Conservation (phyloP, 257 asterid genomes). For the Catharanthus roseus region DNA sequence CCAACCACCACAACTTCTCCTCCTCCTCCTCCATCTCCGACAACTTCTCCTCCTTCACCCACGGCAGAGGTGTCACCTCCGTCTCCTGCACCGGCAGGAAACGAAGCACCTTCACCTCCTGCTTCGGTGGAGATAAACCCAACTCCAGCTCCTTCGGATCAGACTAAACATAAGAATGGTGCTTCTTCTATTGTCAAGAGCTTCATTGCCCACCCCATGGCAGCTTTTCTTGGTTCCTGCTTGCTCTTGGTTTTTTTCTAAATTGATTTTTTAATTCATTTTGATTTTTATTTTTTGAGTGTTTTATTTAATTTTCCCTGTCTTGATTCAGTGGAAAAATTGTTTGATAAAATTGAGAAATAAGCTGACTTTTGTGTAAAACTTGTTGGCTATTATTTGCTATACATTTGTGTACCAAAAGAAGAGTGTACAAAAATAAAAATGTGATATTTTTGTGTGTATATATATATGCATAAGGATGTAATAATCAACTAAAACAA, state of each 20-base stretch:
- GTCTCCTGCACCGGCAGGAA: slow-evolving; percentile 38
- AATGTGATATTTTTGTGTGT: too few relatives aligned
- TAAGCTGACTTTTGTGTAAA: slow-evolving; percentile 26
- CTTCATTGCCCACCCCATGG: slow-evolving; percentile 36
- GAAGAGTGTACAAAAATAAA: slow-evolving; percentile 21
- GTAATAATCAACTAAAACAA: too few relatives aligned
- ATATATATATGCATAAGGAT: too few relatives aligned
- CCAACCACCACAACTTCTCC: slow-evolving; percentile 20
- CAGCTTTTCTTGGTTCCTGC: slow-evolving; percentile 38
- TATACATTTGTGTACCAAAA: slow-evolving; percentile 7
- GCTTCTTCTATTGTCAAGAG: slow-evolving; percentile 25
- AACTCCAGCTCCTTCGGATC: slow-evolving; percentile 48
- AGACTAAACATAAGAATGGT: slow-evolving; percentile 41
- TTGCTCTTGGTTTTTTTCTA: slow-evolving; percentile 34
- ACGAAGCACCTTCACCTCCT: slow-evolving; percentile 41
- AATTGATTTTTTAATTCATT: slow-evolving; percentile 18
- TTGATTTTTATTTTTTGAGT: background rate
- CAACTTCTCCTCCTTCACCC: slow-evolving; percentile 35
- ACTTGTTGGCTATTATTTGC: slow-evolving; percentile 16
- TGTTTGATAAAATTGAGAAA: slow-evolving; percentile 29
- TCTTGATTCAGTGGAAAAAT: slow-evolving; percentile 14
- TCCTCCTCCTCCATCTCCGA: slow-evolving; percentile 44
- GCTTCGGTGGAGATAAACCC: slow-evolving; percentile 28
- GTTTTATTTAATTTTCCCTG: slow-evolving; percentile 17
- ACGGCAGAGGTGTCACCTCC: too few relatives aligned